A percentile compares a stretch with the other conserved stretches of the same genome.
phyloP scores from a whole-genome alignment of 768 basidiomycete species.

The Lyophyllum semitale region DNA sequence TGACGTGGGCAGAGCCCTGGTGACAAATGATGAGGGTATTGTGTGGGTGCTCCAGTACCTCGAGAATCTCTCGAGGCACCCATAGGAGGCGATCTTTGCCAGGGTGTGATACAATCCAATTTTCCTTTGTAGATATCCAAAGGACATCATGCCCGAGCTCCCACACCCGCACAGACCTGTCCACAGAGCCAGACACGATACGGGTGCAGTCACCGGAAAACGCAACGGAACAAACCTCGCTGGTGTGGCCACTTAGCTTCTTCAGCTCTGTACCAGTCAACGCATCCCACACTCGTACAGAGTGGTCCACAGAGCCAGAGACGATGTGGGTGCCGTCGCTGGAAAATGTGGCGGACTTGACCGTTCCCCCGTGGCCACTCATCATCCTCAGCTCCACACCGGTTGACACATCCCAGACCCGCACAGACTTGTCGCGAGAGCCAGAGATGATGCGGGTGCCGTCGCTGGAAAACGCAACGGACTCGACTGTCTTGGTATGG shows the following conservation, averaged over 20 bases:
- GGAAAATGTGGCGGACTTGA: no score
- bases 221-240: background rate
- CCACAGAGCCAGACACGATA: background rate
- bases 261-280: background rate
- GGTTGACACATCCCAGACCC: no score
- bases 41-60: background rate
- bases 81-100: background rate
- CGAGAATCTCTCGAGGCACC: background rate
- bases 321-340: no score
- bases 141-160: background rate
- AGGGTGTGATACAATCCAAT: background rate
- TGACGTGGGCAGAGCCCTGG: background rate
- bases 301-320: no score
- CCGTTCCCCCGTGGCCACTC: no score
- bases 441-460: no score
- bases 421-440: no score
- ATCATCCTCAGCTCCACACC: no score
- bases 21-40: background rate
- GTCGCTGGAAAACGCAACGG: no score
- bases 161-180: background rate
- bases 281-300: no score
- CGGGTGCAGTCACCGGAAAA: background rate
- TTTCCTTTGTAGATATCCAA: background rate
- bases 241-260: background rate
- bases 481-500: no score